Evolutionary conservation across 2,329 filamentous ascomycete species (phyloP).

Genomic region (Huntiella decipiens): DNA sequence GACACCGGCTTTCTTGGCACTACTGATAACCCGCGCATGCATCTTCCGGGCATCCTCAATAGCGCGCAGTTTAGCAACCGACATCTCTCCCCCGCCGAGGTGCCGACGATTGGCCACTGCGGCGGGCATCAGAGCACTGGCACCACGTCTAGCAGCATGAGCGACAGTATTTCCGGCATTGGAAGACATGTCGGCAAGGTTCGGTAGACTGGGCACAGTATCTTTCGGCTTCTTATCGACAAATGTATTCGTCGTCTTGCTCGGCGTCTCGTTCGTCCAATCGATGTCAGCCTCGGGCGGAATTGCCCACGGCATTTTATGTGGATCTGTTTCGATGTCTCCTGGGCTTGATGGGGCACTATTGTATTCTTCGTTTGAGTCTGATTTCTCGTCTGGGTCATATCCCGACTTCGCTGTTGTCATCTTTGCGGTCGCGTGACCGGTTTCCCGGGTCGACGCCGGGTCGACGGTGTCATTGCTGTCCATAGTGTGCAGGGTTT

Average conservation of each 20-base stretch:
- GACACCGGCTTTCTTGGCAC: constrained; percentile 38
- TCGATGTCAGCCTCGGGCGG: background rate
- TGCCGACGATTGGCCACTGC: constrained; percentile 1
- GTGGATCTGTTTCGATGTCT: background rate
- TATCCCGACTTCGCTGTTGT: too few species aligned
- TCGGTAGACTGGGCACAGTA: background rate
- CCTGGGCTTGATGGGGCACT: too few species aligned
- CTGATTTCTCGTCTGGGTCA: too few species aligned
- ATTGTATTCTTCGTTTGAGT: too few species aligned
- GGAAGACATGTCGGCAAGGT: background rate
- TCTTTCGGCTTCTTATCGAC: background rate
- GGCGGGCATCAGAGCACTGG: background rate
- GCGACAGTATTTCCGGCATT: background rate
- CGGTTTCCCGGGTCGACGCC: too few species aligned
- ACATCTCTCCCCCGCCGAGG: constrained; percentile 13
- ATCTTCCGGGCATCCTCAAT: constrained; percentile 53
- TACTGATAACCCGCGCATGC: constrained; percentile 43
- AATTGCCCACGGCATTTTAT: background rate
- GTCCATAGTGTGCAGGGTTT: too few species aligned
- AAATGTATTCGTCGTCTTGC: background rate
- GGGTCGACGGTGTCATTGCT: too few species aligned
- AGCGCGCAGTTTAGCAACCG: constrained; percentile 37
- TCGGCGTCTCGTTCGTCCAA: too few species aligned
- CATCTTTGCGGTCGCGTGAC: too few species aligned
- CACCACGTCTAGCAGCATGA: background rate